These are phyloP conservation scores for Solanum chaucha DNA, from an alignment of 257 asterid genomes.

Conservation along the genomic window DNA sequence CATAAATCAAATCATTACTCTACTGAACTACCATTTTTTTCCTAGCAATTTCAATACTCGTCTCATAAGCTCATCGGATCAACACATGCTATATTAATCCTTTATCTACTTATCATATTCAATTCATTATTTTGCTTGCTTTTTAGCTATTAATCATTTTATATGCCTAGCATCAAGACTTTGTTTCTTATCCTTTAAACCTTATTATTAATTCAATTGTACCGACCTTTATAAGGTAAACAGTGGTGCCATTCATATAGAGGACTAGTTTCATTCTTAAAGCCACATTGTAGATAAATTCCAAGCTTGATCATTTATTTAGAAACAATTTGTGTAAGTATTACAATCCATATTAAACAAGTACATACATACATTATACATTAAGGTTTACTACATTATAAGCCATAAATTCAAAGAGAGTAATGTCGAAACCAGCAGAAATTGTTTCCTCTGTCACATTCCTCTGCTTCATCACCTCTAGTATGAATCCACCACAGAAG, in stretches of 20 bases:
- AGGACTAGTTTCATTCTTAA: neutral
- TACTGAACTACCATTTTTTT: neutral
- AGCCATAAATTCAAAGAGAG: conserved; percentile 22
- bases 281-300: neutral
- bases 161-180: no score
- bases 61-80: neutral
- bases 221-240: no score
- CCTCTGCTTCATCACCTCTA: conserved; percentile 28
- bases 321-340: neutral
- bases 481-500: conserved; percentile 76
- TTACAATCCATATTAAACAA: neutral
- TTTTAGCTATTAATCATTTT: neutral
- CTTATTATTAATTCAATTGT: no score
- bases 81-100: neutral
- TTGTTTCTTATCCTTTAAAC: no score
- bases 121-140: neutral
- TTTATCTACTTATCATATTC: neutral
- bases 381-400: neutral
- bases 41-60: neutral
- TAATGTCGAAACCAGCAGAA: conserved; percentile 54
- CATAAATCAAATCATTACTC: neutral
- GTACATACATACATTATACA: neutral
- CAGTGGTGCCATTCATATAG: neutral
- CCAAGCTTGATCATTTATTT: neutral
- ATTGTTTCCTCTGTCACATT: conserved; percentile 16